Evolutionary conservation across 441 rosid genomes (phyloP).

Genomic region (Arabidopsis lyrata): DNA sequence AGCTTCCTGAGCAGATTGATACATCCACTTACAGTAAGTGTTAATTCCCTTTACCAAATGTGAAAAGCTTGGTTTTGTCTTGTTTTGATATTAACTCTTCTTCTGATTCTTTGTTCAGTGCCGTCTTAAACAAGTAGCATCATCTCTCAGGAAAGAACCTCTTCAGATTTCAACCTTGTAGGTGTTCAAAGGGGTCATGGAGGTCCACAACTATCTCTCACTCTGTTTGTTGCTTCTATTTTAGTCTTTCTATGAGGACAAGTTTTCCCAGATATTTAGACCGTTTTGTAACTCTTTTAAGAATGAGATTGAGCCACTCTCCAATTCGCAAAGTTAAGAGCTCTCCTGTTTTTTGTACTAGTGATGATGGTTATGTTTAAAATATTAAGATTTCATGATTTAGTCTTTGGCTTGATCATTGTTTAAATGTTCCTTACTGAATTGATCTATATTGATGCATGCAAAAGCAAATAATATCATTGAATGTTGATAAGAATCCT

Average conservation of each 20-base stretch:
- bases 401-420: not conserved
- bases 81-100: not conserved
- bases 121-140: conserved; percentile 21
- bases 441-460: not conserved
- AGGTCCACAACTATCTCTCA: conserved; percentile 12
- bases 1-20: conserved; percentile 98
- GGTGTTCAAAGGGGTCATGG: not conserved
- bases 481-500: not conserved
- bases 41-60: not conserved
- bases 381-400: not conserved
- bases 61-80: not conserved
- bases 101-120: conserved; percentile 18
- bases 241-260: conserved; percentile 19
- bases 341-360: too few relatives aligned
- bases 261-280: not conserved
- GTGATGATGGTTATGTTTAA: too few relatives aligned
- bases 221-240: not conserved
- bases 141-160: not conserved
- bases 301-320: not conserved
- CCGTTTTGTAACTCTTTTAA: conserved; percentile 18
- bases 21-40: conserved; percentile 92
- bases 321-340: too few relatives aligned
- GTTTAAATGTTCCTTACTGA: not conserved
- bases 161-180: conserved; percentile 9
- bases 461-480: not conserved